These are phyloP conservation scores for Cystofilobasidium bisporidii DNA, from an alignment of 768 basidiomycete genomes.

Conservation along the genomic window DNA sequence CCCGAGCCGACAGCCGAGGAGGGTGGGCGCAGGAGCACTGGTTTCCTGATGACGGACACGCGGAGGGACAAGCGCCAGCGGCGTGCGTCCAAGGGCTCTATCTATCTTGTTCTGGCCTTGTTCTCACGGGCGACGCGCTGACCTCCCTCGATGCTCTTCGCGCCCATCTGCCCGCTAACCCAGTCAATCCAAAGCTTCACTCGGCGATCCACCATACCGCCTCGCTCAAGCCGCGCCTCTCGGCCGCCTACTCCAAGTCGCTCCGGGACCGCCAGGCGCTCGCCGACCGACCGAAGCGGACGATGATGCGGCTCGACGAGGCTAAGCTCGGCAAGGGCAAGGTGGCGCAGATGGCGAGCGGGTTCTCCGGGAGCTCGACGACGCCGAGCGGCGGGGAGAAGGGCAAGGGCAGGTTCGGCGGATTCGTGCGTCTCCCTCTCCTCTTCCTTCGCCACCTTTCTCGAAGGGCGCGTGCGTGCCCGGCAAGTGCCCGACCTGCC, in stretches of 20 bases:
- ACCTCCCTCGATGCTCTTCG: no score
- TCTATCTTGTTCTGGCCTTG: background rate
- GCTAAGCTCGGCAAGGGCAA: slow-evolving; percentile 39
- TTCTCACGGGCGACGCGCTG: background rate
- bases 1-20: slow-evolving; percentile 9
- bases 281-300: slow-evolving; percentile 57
- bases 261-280: slow-evolving; percentile 56
- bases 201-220: slow-evolving; percentile 67
- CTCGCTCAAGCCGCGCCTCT: slow-evolving; percentile 59
- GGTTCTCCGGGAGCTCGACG: slow-evolving; percentile 44
- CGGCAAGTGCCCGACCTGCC: background rate
- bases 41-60: slow-evolving; percentile 16
- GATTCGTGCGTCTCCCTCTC: slow-evolving; percentile 53
- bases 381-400: slow-evolving; percentile 29
- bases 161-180: no score
- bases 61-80: slow-evolving; percentile 2
- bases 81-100: slow-evolving; percentile 4
- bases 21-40: background rate
- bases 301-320: slow-evolving; percentile 66
- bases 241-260: slow-evolving; percentile 52
- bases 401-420: slow-evolving; percentile 51
- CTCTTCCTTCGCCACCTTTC: slow-evolving; percentile 24
- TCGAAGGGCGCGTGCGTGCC: background rate
- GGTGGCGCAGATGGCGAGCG: slow-evolving; percentile 69
- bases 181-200: slow-evolving; percentile 20